Evolutionary conservation across 257 asterid species (phyloP).

Genomic region (Ocimum tenuiflorum): DNA sequence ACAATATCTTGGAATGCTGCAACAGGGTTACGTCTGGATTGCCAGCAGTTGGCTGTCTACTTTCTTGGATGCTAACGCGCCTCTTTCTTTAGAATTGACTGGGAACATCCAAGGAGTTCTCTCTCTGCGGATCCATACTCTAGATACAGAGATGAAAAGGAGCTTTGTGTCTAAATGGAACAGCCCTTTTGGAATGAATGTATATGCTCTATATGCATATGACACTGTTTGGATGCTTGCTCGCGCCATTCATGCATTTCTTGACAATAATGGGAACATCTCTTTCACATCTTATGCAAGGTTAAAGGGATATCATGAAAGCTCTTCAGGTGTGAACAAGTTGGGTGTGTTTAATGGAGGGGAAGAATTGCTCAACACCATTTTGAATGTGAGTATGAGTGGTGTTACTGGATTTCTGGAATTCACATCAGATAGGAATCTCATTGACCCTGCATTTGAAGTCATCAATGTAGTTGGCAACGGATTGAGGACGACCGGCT

Average conservation of each 20-base stretch:
- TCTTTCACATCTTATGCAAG: constrained; percentile 41
- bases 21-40: constrained; percentile 52
- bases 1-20: constrained; percentile 43
- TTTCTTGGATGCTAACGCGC: constrained; percentile 28
- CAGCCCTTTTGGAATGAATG: constrained; percentile 23
- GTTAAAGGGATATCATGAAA: constrained; percentile 11
- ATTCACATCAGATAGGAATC: constrained; percentile 37
- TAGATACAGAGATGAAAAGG: constrained; percentile 31
- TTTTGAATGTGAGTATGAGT: constrained; percentile 37
- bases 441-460: constrained; percentile 45
- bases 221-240: constrained; percentile 68
- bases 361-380: constrained; percentile 25
- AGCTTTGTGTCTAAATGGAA: constrained; percentile 41
- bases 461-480: constrained; percentile 50
- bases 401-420: constrained; percentile 48
- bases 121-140: constrained; percentile 34
- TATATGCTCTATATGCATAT: constrained; percentile 47
- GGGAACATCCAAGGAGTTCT: constrained; percentile 46
- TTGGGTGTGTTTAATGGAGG: constrained; percentile 49
- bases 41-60: constrained; percentile 59
- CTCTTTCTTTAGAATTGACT: constrained; percentile 10
- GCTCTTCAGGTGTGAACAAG: no score
- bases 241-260: constrained; percentile 44
- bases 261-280: constrained; percentile 30
- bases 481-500: constrained; percentile 35